Evolutionary conservation across 108 stramenopile species (phyloP).

Genomic region (Nitzschia sp.): DNA sequence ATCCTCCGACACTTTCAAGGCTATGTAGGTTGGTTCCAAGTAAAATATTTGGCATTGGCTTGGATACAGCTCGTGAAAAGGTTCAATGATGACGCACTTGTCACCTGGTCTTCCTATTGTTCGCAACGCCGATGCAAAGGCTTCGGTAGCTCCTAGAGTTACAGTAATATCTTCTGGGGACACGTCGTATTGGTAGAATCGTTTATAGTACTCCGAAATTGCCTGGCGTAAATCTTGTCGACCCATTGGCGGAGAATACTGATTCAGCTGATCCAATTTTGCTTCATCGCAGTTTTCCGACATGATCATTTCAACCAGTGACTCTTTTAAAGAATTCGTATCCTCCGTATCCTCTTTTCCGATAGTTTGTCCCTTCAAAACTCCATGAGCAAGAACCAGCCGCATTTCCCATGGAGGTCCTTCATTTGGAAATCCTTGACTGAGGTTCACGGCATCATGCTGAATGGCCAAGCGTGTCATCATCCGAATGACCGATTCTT

Average conservation of each 20-base stretch:
- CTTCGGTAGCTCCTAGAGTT: conserved; percentile 74
- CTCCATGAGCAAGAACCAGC: conserved; percentile 56
- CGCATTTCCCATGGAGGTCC: conserved; percentile 51
- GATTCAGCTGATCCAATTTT: conserved; percentile 57
- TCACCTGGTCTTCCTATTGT: conserved; percentile 67
- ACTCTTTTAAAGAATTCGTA: background rate
- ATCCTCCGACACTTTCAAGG: conserved; percentile 27
- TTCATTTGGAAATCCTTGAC: conserved; percentile 73
- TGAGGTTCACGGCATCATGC: conserved; percentile 61
- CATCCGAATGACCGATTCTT: conserved; percentile 65
- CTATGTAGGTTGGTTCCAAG: conserved; percentile 56
- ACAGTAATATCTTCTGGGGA: conserved; percentile 57
- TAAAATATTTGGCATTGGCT: conserved; percentile 68
- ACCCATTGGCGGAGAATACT: conserved; percentile 75
- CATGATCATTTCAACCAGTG: conserved; percentile 11
- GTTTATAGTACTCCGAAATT: conserved; percentile 53
- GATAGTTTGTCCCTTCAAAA: conserved; percentile 42
- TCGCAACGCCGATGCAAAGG: conserved; percentile 61
- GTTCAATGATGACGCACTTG: conserved; percentile 70
- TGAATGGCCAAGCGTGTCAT: conserved; percentile 71
- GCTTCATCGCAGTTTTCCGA: background rate
- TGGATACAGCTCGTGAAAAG: conserved; percentile 77
- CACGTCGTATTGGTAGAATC: conserved; percentile 55
- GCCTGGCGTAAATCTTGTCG: conserved; percentile 50
- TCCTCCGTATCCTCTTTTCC: background rate